phyloP scores from a whole-genome alignment of 345 rosid genomes.

The Schrenkiella parvula region DNA sequence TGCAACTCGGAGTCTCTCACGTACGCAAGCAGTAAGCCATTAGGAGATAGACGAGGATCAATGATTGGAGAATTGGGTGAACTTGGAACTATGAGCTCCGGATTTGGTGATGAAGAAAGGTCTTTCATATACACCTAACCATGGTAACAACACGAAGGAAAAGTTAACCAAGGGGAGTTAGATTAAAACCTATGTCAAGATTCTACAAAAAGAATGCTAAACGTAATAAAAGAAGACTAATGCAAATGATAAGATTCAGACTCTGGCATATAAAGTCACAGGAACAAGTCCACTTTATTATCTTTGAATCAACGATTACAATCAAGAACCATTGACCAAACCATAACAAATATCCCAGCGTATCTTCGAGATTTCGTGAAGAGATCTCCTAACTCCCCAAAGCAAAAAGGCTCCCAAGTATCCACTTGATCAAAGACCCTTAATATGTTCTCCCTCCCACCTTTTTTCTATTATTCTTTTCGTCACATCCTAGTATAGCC shows the following conservation, averaged over 20 bases:
- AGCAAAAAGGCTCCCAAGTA: background rate
- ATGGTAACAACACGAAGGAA: background rate
- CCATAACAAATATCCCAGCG: background rate
- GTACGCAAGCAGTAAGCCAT: constrained; percentile 76
- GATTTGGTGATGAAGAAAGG: constrained; percentile 47
- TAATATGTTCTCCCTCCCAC: background rate
- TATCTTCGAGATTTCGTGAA: no score
- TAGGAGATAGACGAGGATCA: constrained; percentile 88
- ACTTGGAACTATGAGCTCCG: constrained; percentile 73
- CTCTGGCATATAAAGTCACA: background rate
- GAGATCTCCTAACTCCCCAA: constrained; percentile 1
- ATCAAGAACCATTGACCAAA: background rate
- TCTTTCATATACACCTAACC: constrained; percentile 82
- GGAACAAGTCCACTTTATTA: background rate
- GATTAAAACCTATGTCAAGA: background rate
- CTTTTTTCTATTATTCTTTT: no score
- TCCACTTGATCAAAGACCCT: background rate
- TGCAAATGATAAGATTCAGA: background rate
- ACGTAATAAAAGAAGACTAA: background rate
- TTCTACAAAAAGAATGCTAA: background rate
- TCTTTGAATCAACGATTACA: background rate
- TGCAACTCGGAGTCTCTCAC: constrained; percentile 69
- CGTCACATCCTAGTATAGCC: background rate
- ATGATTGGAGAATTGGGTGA: constrained; percentile 56
- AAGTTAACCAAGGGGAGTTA: background rate